These are phyloP conservation scores for Colletotrichum melonis DNA, from an alignment of 2,329 filamentous ascomycete genomes.

Conservation along the genomic window DNA sequence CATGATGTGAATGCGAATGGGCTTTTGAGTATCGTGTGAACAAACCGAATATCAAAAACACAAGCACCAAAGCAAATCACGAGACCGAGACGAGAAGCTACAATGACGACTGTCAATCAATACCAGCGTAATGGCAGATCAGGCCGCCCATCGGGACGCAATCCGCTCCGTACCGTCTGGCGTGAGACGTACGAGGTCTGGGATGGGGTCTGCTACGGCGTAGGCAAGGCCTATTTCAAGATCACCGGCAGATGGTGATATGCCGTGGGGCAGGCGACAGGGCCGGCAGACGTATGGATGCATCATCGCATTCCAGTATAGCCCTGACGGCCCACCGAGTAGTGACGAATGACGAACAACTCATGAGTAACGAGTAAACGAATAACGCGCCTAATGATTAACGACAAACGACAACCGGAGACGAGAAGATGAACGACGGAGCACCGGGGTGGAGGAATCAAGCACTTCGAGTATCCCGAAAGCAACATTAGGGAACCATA, in stretches of 20 bases:
- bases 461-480: not conserved
- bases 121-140: constrained; percentile 69
- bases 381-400: not conserved
- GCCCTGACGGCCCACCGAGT: not conserved
- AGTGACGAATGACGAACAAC: not conserved
- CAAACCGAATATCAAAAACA: not conserved
- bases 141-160: constrained; percentile 56
- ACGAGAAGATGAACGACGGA: not conserved
- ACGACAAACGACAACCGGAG: not conserved
- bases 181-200: constrained; percentile 50
- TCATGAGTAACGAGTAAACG: not conserved
- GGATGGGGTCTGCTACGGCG: constrained; percentile 51
- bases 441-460: not conserved
- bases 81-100: not conserved
- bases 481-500: constrained; percentile 5
- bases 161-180: constrained; percentile 39
- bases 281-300: not conserved
- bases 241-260: constrained; percentile 36
- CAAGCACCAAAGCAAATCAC: not conserved
- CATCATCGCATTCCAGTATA: not conserved
- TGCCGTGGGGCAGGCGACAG: not conserved
- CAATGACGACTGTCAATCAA: constrained; percentile 70
- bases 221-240: constrained; percentile 52
- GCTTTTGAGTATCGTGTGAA: not conserved
- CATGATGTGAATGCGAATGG: not conserved